Evolutionary conservation across 345 rosid genomes (phyloP).

Genomic region (Gynandropsis gynandra): DNA sequence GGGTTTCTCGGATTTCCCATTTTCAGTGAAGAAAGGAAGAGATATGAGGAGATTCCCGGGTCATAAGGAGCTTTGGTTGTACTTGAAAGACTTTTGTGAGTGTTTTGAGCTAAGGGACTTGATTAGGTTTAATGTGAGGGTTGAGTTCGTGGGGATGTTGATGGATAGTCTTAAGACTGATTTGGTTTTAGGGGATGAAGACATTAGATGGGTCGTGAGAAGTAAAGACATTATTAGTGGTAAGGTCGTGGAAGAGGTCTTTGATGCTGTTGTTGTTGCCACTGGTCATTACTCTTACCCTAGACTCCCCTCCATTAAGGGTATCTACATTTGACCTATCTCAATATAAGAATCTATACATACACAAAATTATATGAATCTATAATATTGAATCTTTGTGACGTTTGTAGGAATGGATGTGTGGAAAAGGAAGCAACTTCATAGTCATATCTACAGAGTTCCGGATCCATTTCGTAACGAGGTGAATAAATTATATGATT

Average conservation of each 20-base stretch:
- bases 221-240: conserved; percentile 34
- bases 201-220: conserved; percentile 65
- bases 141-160: conserved; percentile 53
- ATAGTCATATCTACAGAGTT: conserved; percentile 69
- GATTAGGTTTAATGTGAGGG: conserved; percentile 72
- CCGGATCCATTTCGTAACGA: conserved; percentile 73
- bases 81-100: conserved; percentile 66
- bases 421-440: conserved; percentile 86
- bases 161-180: too few relatives aligned
- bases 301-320: conserved; percentile 69
- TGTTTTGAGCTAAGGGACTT: conserved; percentile 58
- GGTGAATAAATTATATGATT: too few relatives aligned
- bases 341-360: too few relatives aligned
- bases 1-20: conserved; percentile 88
- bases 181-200: conserved; percentile 39
- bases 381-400: too few relatives aligned
- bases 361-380: too few relatives aligned
- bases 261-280: conserved; percentile 91
- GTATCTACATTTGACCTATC: conserved; percentile 26
- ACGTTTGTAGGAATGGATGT: conserved; percentile 53
- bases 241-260: conserved; percentile 55
- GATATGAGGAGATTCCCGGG: conserved; percentile 86
- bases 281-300: conserved; percentile 86
- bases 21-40: conserved; percentile 60
- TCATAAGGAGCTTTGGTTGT: conserved; percentile 69